Evolutionary conservation across 2,329 filamentous ascomycete genomes (phyloP).

Genomic region (Sphaerostilbella broomeana): DNA sequence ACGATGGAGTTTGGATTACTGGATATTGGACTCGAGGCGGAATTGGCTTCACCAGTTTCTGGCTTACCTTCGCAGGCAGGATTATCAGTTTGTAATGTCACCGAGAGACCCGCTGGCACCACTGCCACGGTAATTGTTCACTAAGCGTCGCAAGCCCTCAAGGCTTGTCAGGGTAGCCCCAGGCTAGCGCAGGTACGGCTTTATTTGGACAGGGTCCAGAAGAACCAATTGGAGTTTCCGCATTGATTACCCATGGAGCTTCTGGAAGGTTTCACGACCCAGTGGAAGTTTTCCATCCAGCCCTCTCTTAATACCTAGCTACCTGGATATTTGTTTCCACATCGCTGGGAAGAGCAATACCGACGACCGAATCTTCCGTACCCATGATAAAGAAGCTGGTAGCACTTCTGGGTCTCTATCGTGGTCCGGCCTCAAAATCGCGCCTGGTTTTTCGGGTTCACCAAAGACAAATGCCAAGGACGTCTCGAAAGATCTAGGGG

Average conservation of each 20-base stretch:
- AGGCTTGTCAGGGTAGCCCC: slow-evolving; percentile 10
- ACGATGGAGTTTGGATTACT: no score
- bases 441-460: slow-evolving; percentile 11
- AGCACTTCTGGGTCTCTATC: slow-evolving; percentile 8
- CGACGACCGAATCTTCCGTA: slow-evolving; percentile 6
- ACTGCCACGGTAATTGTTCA: slow-evolving; percentile 3
- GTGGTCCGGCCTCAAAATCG: slow-evolving; percentile 10
- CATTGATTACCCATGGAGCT: slow-evolving; percentile 13
- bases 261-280: slow-evolving; percentile 17
- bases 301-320: no score
- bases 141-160: slow-evolving; percentile 4
- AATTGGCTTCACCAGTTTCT: no score
- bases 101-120: slow-evolving; percentile 10
- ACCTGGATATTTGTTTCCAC: slow-evolving; percentile 6
- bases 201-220: slow-evolving; percentile 4
- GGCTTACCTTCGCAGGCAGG: no score
- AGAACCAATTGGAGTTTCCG: slow-evolving; percentile 12
- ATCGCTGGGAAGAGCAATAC: no score
- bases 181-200: slow-evolving; percentile 15
- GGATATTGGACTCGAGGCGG: no score
- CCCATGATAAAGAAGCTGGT: no score
- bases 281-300: slow-evolving; percentile 8
- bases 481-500: no score
- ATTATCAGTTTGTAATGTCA: no score
- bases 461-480: no score